Conservation (phyloP, 2,329 filamentous ascomycete species). For the Periconia digitata region DNA sequence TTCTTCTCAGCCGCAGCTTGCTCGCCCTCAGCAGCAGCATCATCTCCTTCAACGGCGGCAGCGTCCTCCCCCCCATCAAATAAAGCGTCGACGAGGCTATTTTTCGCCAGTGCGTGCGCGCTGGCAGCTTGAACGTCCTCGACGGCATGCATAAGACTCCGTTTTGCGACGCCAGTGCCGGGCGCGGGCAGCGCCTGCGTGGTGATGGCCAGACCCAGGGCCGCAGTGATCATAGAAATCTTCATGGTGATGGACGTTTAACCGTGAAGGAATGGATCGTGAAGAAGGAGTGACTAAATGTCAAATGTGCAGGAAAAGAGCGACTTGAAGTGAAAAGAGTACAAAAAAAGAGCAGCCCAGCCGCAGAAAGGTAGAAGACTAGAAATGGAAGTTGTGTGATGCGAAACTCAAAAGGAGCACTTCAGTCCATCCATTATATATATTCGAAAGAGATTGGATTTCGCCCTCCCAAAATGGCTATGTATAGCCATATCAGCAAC, state of each 20-base stretch:
- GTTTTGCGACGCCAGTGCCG: not conserved
- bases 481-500: not conserved
- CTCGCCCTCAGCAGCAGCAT: slow-evolving; percentile 2
- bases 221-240: slow-evolving; percentile 9
- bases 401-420: not conserved
- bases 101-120: not conserved
- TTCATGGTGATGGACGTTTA: slow-evolving; percentile 9
- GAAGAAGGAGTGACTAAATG: not conserved
- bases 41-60: slow-evolving; percentile 1
- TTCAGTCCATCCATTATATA: not conserved
- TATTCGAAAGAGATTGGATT: not conserved
- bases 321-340: not conserved
- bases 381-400: not conserved
- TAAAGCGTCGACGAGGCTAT: not conserved
- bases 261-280: not conserved
- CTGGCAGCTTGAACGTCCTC: not conserved
- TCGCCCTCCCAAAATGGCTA: not conserved
- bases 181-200: not conserved
- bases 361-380: too few species aligned
- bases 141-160: not conserved
- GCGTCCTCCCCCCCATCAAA: not conserved
- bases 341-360: slow-evolving; percentile 11
- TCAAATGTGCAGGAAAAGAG: not conserved
- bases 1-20: not conserved
- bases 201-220: slow-evolving; percentile 5